Percentiles rank a stretch among this genome's conserved stretches.
phyloP scores from a whole-genome alignment of 805 yeast genomes.

The Barnettozyma pratensis region DNA sequence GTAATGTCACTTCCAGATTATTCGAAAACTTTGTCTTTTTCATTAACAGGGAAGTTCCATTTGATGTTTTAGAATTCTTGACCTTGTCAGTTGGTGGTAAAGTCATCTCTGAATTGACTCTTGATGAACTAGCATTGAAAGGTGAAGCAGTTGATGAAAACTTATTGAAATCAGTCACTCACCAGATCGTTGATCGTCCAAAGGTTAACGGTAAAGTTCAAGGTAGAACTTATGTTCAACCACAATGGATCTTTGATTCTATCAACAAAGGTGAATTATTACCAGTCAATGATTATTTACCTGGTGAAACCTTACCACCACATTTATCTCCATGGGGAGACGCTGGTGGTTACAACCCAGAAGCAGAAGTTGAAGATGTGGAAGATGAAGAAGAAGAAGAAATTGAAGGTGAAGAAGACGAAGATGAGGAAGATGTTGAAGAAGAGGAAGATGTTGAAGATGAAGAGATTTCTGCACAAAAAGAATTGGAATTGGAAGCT shows the following conservation, averaged over 20 bases:
- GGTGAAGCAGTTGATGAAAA: slow-evolving; percentile 35
- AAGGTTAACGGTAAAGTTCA: slow-evolving; percentile 68
- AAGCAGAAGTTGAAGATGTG: slow-evolving; percentile 37
- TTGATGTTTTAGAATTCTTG: slow-evolving; percentile 85
- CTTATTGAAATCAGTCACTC: slow-evolving; percentile 72
- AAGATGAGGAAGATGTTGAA: slow-evolving; percentile 42
- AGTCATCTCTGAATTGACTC: slow-evolving; percentile 77
- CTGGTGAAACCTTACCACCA: slow-evolving; percentile 94
- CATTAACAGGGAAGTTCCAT: slow-evolving; percentile 92
- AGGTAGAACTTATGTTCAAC: slow-evolving; percentile 92
- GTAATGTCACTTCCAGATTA: slow-evolving; percentile 56
- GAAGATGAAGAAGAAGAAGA: slow-evolving; percentile 47
- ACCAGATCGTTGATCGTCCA: slow-evolving; percentile 94
- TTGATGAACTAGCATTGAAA: slow-evolving; percentile 58
- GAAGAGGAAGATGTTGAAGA: slow-evolving; percentile 48
- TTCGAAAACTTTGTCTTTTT: slow-evolving; percentile 75
- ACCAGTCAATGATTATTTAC: slow-evolving; percentile 79
- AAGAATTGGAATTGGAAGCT: slow-evolving; percentile 87
- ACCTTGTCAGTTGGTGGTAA: slow-evolving; percentile 84
- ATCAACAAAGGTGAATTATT: slow-evolving; percentile 71
- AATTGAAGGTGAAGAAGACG: slow-evolving; percentile 46
- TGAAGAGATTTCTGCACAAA: slow-evolving; percentile 57
- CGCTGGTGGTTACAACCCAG: slow-evolving; percentile 84
- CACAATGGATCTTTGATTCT: slow-evolving; percentile 96
- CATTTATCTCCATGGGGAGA: slow-evolving; percentile 99